These are phyloP conservation scores for Calamus simplicifolius DNA, from an alignment of 176 grass and related monocot genomes.

Conservation along the genomic window DNA sequence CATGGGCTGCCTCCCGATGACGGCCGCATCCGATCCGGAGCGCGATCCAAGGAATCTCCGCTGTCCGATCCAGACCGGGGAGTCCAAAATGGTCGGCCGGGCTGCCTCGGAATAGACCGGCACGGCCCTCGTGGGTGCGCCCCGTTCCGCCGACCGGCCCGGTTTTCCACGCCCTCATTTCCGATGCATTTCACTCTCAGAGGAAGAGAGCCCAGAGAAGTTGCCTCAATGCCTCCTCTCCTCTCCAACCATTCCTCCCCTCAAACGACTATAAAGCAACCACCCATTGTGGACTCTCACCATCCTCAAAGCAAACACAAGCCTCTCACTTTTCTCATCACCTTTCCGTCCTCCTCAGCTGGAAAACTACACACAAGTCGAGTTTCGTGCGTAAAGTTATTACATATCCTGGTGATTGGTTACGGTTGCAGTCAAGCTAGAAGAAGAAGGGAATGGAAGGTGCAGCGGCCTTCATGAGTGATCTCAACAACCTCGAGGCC, in stretches of 20 bases:
- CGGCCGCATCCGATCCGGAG: not conserved
- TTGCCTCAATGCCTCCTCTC: too few relatives aligned
- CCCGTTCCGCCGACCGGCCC: not conserved
- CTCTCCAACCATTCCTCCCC: not conserved
- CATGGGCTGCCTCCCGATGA: too few relatives aligned
- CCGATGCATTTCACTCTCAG: not conserved
- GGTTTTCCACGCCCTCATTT: not conserved
- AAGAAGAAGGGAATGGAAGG: slow-evolving; percentile 12
- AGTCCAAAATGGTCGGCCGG: too few relatives aligned
- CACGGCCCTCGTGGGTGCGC: not conserved
- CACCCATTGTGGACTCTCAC: not conserved
- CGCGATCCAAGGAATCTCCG: not conserved
- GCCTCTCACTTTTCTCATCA: not conserved
- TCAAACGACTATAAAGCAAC: not conserved
- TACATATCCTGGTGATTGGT: too few relatives aligned
- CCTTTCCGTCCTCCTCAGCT: not conserved
- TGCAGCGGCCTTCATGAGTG: not conserved
- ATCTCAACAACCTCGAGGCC: slow-evolving; percentile 26
- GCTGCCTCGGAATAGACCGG: too few relatives aligned
- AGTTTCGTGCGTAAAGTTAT: too few relatives aligned
- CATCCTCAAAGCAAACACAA: not conserved
- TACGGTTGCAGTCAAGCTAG: too few relatives aligned
- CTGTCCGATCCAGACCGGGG: not conserved
- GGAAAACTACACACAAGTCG: not conserved
- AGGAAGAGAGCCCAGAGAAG: too few relatives aligned